Conservation (phyloP, 1,284 basidiomycete genomes). For the Sanguinoderma infundibulare region DNA sequence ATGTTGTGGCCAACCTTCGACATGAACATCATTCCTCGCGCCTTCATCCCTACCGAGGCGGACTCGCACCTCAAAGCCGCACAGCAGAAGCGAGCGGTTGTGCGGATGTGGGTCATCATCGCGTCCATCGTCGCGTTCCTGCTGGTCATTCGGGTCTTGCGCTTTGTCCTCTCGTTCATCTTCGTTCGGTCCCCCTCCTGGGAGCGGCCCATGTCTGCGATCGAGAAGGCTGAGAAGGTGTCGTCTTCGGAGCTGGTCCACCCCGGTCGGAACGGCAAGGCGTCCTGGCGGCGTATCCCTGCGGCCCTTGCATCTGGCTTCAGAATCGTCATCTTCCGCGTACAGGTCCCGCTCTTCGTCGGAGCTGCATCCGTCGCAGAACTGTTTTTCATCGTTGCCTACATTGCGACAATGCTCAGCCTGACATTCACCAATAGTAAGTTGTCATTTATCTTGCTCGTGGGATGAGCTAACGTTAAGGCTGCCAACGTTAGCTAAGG, state of each 20-base stretch:
- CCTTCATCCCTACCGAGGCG: constrained; percentile 28
- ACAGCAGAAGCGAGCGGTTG: constrained; percentile 35
- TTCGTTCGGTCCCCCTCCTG: constrained; percentile 12
- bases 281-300: constrained; percentile 39
- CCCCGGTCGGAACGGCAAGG: constrained; percentile 27
- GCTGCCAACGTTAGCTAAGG: constrained; percentile 25
- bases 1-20: constrained; percentile 23
- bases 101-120: constrained; percentile 42
- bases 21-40: constrained; percentile 20
- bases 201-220: background rate
- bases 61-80: constrained; percentile 33
- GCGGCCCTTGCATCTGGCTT: constrained; percentile 42
- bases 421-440: constrained; percentile 49
- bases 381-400: constrained; percentile 45
- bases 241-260: constrained; percentile 23
- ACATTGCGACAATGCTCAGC: constrained; percentile 45
- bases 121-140: constrained; percentile 44
- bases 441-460: constrained; percentile 18
- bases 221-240: constrained; percentile 26
- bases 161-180: constrained; percentile 26
- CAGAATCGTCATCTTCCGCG: constrained; percentile 47
- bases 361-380: constrained; percentile 44
- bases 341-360: constrained; percentile 44
- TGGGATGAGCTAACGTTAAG: background rate
- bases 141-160: constrained; percentile 38